Conservation (phyloP, 1,284 basidiomycete species). For the Exobasidium rhododendri region DNA sequence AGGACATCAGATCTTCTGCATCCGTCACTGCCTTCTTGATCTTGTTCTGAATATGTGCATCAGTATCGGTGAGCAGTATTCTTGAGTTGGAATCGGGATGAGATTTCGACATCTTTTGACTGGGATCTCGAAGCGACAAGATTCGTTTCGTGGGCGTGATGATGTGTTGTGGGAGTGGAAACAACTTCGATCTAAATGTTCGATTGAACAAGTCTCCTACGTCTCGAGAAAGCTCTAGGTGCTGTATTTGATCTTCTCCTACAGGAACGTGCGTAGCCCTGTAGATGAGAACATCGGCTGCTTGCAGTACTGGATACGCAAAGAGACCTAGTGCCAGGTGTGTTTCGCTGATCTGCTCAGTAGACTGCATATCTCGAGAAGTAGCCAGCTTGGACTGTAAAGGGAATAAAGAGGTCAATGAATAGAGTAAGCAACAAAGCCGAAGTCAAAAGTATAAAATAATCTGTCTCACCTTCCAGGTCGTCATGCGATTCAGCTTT, state of each 20-base stretch:
- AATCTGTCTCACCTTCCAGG: conserved; percentile 72
- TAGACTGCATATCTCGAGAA: conserved; percentile 66
- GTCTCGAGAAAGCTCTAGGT: conserved; percentile 81
- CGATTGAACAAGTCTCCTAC: conserved; percentile 80
- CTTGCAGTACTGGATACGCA: conserved; percentile 88
- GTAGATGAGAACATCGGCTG: conserved; percentile 86
- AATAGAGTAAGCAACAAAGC: conserved; percentile 5
- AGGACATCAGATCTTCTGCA: conserved; percentile 66
- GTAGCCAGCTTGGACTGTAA: conserved; percentile 70
- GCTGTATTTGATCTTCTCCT: conserved; percentile 91
- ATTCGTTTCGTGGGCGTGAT: conserved; percentile 67
- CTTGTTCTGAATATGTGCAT: conserved; percentile 66
- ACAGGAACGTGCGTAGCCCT: conserved; percentile 87
- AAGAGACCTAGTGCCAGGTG: conserved; percentile 79
- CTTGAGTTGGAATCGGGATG: conserved; percentile 74
- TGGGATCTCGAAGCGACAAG: conserved; percentile 79
- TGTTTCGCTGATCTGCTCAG: conserved; percentile 75
- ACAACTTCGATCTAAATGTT: conserved; percentile 60
- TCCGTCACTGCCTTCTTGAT: conserved; percentile 82
- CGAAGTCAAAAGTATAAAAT: conserved; percentile 1
- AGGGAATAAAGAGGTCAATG: background rate
- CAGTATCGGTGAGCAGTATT: conserved; percentile 77
- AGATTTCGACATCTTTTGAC: conserved; percentile 93
- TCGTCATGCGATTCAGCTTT: conserved; percentile 82
- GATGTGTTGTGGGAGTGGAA: conserved; percentile 71